phyloP scores from a whole-genome alignment of 2,329 filamentous ascomycete species.

The Pseudogymnoascus pannorum region DNA sequence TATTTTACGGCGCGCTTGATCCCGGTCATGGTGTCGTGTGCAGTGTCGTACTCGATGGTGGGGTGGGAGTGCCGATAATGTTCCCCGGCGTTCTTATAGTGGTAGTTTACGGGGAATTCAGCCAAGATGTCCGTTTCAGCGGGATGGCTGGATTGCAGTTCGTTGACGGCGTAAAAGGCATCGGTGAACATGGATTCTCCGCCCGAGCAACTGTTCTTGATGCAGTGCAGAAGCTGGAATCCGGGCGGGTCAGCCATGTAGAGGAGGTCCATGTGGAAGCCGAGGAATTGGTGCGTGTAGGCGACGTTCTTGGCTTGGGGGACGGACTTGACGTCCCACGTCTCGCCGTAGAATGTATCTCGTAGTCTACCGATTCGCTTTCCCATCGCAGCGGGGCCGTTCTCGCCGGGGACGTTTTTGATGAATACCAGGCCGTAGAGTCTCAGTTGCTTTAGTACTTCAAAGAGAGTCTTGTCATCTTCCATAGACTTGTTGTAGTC shows the following conservation, averaged over 20 bases:
- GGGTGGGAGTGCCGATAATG: constrained; percentile 53
- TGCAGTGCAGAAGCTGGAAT: constrained; percentile 82
- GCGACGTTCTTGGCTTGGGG: constrained; percentile 84
- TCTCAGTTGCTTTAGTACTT: constrained; percentile 55
- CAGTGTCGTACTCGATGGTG: constrained; percentile 39
- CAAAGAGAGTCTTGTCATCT: constrained; percentile 47
- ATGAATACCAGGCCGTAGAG: constrained; percentile 70
- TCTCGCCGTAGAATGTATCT: constrained; percentile 84
- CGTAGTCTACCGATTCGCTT: constrained; percentile 69
- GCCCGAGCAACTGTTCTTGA: constrained; percentile 70
- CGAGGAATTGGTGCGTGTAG: constrained; percentile 74
- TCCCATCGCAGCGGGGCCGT: constrained; percentile 61
- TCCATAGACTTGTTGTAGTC: constrained; percentile 67
- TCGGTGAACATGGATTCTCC: constrained; percentile 86
- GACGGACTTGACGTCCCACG: constrained; percentile 82
- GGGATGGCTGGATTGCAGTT: constrained; percentile 27
- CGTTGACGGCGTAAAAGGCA: constrained; percentile 51
- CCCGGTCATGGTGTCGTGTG: background rate
- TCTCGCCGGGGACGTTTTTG: constrained; percentile 61
- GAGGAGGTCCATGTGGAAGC: constrained; percentile 88
- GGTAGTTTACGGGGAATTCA: constrained; percentile 46
- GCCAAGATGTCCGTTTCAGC: constrained; percentile 34
- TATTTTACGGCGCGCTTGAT: constrained; percentile 10
- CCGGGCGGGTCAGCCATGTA: constrained; percentile 75
- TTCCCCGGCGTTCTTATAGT: constrained; percentile 59